A percentile compares a stretch with the other conserved stretches of the same genome.
phyloP scores from a whole-genome alignment of 345 rosid species.

The Physaria fendleri region DNA sequence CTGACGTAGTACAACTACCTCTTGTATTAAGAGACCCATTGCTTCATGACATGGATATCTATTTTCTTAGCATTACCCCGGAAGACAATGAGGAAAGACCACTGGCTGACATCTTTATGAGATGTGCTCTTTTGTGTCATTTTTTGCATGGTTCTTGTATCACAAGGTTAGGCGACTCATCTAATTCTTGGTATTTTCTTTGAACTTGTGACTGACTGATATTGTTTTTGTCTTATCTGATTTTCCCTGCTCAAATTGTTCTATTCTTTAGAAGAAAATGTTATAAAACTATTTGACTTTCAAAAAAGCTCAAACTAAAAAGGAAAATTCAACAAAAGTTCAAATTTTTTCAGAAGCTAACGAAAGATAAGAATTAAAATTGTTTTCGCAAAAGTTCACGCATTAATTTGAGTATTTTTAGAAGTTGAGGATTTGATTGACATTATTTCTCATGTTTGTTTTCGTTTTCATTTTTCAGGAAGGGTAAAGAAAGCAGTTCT shows the following conservation, averaged over 20 bases:
- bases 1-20: slow-evolving; percentile 54
- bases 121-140: slow-evolving; percentile 62
- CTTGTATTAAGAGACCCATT: slow-evolving; percentile 64
- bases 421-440: too few species aligned
- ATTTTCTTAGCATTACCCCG: slow-evolving; percentile 38
- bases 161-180: slow-evolving; percentile 49
- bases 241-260: neutral
- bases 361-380: too few species aligned
- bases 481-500: slow-evolving; percentile 41
- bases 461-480: slow-evolving; percentile 38
- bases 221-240: neutral
- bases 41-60: slow-evolving; percentile 65
- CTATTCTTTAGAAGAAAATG: too few species aligned
- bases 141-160: slow-evolving; percentile 50
- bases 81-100: slow-evolving; percentile 45
- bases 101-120: slow-evolving; percentile 56
- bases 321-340: too few species aligned
- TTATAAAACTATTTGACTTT: too few species aligned
- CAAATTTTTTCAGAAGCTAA: too few species aligned
- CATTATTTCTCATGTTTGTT: slow-evolving; percentile 9
- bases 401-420: too few species aligned
- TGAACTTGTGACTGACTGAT: slow-evolving; percentile 2
- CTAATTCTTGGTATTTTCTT: slow-evolving; percentile 6
- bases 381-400: too few species aligned
- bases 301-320: too few species aligned